A percentile compares a stretch with the other conserved stretches of the same genome.
Conservation (phyloP, 345 rosid genomes). For the Eucalyptus curtisii region DNA sequence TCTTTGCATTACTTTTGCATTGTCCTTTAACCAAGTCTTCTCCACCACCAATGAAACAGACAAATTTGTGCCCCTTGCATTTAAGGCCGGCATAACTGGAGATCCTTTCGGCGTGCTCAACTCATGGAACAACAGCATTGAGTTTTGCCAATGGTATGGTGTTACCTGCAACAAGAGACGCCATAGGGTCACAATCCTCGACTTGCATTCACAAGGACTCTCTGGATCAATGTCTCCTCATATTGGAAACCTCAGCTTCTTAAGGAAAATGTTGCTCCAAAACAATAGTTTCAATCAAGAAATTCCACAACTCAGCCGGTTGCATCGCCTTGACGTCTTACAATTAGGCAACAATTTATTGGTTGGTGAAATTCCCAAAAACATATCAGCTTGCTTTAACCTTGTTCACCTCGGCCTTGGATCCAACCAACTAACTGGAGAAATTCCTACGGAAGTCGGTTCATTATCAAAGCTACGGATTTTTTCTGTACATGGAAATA, state of each 20-base stretch:
- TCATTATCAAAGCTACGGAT: not conserved
- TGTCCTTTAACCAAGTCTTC: not conserved
- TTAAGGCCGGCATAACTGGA: not conserved
- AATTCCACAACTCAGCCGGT: not conserved
- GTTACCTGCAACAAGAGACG: not conserved
- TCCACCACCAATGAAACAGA: not conserved
- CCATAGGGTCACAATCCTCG: not conserved
- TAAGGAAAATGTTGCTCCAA: not conserved
- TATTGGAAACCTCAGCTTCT: not conserved
- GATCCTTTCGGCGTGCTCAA: not conserved
- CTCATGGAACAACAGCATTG: not conserved
- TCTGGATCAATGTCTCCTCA: not conserved
- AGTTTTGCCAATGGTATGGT: not conserved
- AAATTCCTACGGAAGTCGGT: not conserved
- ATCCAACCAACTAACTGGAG: not conserved
- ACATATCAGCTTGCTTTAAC: not conserved
- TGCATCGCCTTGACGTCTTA: not conserved
- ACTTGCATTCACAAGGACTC: not conserved
- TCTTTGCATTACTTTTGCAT: not conserved
- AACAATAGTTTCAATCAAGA: not conserved
- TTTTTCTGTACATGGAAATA: not conserved
- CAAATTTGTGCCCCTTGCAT: not conserved
- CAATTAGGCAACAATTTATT: not conserved
- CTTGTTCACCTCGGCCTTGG: not conserved
- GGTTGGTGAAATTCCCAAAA: not conserved